Percentiles rank a stretch among this genome's conserved stretches.
phyloP scores from a whole-genome alignment of 2,329 filamentous ascomycete genomes.

The Aspergillus alliaceus region DNA sequence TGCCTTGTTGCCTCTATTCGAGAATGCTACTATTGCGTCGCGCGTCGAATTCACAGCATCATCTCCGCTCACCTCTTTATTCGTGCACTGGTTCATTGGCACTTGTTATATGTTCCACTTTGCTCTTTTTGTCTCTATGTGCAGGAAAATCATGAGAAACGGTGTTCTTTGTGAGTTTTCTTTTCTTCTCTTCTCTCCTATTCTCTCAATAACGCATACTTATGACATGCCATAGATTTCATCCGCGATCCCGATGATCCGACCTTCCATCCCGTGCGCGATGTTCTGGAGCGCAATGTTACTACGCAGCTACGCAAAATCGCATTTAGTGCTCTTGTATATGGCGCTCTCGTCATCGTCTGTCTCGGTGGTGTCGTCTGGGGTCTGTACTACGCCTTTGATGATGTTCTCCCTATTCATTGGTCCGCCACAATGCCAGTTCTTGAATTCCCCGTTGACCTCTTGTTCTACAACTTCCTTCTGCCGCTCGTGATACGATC shows the following conservation, averaged over 20 bases:
- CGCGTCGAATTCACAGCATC: constrained; percentile 74
- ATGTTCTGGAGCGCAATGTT: constrained; percentile 90
- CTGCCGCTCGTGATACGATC: constrained; percentile 84
- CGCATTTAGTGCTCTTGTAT: constrained; percentile 90
- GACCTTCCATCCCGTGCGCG: constrained; percentile 94
- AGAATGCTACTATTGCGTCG: constrained; percentile 72
- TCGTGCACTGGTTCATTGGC: constrained; percentile 98
- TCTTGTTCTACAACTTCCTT: constrained; percentile 95
- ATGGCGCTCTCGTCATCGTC: constrained; percentile 86
- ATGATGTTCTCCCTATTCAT: constrained; percentile 79
- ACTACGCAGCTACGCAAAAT: constrained; percentile 95
- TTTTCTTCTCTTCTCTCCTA: constrained; percentile 10
- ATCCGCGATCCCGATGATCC: constrained; percentile 98
- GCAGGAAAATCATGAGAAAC: constrained; percentile 92
- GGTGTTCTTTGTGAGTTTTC: constrained; percentile 83
- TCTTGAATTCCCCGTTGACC: constrained; percentile 88
- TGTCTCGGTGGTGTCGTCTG: constrained; percentile 96
- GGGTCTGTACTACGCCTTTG: constrained; percentile 70
- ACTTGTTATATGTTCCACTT: constrained; percentile 99
- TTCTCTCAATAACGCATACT: neutral
- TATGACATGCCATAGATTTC: constrained; percentile 62
- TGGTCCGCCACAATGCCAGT: constrained; percentile 92
- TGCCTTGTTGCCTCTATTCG: constrained; percentile 86
- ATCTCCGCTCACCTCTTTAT: constrained; percentile 85
- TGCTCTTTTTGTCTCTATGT: constrained; percentile 97